Evolutionary conservation across 768 basidiomycete species (phyloP).

Genomic region (Podaxis sp.): DNA sequence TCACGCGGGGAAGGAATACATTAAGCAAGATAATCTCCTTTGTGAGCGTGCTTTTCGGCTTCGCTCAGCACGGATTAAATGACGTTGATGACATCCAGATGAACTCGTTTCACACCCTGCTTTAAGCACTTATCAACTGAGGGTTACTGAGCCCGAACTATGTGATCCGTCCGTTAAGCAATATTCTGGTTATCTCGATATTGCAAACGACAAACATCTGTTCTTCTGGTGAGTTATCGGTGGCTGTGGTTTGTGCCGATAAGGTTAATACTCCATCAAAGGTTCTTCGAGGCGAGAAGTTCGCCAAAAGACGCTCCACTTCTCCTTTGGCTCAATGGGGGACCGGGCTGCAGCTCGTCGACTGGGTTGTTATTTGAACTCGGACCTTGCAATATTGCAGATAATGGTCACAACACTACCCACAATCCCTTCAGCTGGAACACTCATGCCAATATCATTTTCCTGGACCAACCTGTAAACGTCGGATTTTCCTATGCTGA

Average conservation of each 20-base stretch:
- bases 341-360: slow-evolving; percentile 69
- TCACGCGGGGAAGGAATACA: slow-evolving; percentile 61
- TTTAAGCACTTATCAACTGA: slow-evolving; percentile 51
- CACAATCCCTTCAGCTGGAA: slow-evolving; percentile 88
- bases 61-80: slow-evolving; percentile 1
- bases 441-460: slow-evolving; percentile 70
- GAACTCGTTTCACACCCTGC: slow-evolving; percentile 61
- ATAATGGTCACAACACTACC: slow-evolving; percentile 69
- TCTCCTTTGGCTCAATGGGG: slow-evolving; percentile 89
- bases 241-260: neutral
- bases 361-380: slow-evolving; percentile 91
- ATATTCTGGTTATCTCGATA: slow-evolving; percentile 82
- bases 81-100: slow-evolving; percentile 38
- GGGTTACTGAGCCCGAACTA: slow-evolving; percentile 65
- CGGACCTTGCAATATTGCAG: slow-evolving; percentile 78
- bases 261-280: slow-evolving; percentile 25
- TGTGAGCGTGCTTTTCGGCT: slow-evolving; percentile 47
- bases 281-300: slow-evolving; percentile 87
- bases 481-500: slow-evolving; percentile 90
- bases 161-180: slow-evolving; percentile 83
- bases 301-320: slow-evolving; percentile 79
- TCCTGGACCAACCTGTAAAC: slow-evolving; percentile 80
- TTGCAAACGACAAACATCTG: slow-evolving; percentile 75
- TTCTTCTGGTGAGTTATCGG: slow-evolving; percentile 75
- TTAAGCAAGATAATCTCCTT: slow-evolving; percentile 67